Conservation (phyloP, 2,329 filamentous ascomycete genomes). For the Aspergillus proliferans region DNA sequence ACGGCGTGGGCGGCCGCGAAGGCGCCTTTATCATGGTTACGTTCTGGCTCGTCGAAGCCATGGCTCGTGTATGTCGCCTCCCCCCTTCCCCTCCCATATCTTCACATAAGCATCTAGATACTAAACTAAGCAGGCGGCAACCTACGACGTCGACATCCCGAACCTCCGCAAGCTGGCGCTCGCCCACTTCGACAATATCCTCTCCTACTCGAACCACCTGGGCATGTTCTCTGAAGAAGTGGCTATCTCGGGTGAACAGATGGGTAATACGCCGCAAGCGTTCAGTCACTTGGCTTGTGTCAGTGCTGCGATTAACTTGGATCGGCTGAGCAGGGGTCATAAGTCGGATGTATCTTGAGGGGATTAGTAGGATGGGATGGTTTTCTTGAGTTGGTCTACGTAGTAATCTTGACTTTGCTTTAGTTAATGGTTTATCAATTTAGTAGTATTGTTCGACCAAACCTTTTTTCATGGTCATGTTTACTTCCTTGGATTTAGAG, state of each 20-base stretch:
- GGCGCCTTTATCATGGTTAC: constrained; percentile 77
- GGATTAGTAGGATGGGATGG: neutral
- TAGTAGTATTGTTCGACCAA: too few relatives aligned
- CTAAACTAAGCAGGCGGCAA: constrained; percentile 16
- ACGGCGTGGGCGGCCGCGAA: constrained; percentile 68
- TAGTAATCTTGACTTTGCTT: too few relatives aligned
- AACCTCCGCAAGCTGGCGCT: constrained; percentile 45
- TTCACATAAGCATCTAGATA: neutral
- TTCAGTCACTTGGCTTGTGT: constrained; percentile 72
- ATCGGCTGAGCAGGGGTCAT: constrained; percentile 34
- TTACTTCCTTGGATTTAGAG: too few relatives aligned
- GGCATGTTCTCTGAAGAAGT: constrained; percentile 78
- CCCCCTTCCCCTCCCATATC: constrained; percentile 1
- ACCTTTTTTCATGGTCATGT: too few relatives aligned
- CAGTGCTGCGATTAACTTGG: constrained; percentile 70
- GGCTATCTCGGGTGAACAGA: constrained; percentile 65
- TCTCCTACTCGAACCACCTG: constrained; percentile 69
- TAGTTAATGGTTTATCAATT: too few relatives aligned
- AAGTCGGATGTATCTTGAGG: neutral
- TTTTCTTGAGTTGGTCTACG: neutral
- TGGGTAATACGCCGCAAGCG: constrained; percentile 73
- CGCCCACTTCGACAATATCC: constrained; percentile 70
- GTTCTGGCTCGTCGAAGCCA: constrained; percentile 74
- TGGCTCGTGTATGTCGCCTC: constrained; percentile 57
- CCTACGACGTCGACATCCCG: constrained; percentile 26